Base-by-base conservation (phyloP, 805 yeast species). In the Hanseniaspora singularis region DNA sequence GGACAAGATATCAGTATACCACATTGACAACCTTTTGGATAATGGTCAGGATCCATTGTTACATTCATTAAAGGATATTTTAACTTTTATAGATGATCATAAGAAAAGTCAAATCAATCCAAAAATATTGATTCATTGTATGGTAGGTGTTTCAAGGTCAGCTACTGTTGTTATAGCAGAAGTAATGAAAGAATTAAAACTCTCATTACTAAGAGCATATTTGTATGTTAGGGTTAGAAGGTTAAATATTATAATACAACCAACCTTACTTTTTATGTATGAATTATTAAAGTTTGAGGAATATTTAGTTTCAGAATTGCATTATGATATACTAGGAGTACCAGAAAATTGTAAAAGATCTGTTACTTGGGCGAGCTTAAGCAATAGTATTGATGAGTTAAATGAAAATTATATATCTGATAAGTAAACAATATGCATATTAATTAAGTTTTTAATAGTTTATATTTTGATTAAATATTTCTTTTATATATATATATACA, bases 101-200 rank as follows among this genome's bases (percentile, higher is more conserved):
- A 23, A 38, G 37, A 73, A 74, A 16, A 65, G 67, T 52, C 53
- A 60, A 18, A 53, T 54, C 1, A 64, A 63, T 31, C 75, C 74
- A 19, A 73, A 72, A 38, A 76, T 79, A 2, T 67, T 89, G 51
- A 88, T 89, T 10, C 97, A 89, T 61, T 89, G 97, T 56, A 82
- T 94, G 57, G 96, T 86, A 40, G 97, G 97, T 0, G 97, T 89
- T 3, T 84, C 95, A 0, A 68, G 97, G 47, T 84, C 95, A 2
- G 97, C 96, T 0, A 85, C 96, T 0, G 94, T 89, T 10, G 89
- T 94, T 54, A 89, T 89, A 53, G 96, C 96, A 1, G 96, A 87
- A 58, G 89, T 85, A 32, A 88, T 89, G 95, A 74, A 76, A 53
- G 64, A 95, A 33, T 63, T 82, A 20, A 64, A 73, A 14, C 65